Evolutionary conservation across 1,139 yeast species (phyloP).

Genomic region (Geotrichum restrictum): DNA sequence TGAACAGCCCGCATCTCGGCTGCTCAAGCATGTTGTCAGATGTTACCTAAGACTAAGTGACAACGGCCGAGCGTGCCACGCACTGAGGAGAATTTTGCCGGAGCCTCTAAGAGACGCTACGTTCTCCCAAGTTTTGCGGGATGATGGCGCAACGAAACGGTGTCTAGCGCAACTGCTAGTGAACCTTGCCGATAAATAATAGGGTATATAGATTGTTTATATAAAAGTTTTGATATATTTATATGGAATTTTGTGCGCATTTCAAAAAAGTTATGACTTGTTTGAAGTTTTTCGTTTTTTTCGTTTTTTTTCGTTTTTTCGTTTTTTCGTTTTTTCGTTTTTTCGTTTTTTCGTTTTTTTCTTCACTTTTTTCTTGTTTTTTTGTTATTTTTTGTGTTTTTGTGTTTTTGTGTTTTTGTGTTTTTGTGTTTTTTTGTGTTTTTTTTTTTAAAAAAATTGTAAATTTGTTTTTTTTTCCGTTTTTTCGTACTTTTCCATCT

Average conservation of each 20-base stretch:
- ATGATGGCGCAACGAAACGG: slow-evolving; percentile 83
- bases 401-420: too few species aligned
- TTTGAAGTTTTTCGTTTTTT: too few species aligned
- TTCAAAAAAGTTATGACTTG: too few species aligned
- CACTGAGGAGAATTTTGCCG: slow-evolving; percentile 78
- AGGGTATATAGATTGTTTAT: too few species aligned
- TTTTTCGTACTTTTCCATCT: not conserved
- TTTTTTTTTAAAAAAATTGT: not conserved
- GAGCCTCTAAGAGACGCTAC: slow-evolving; percentile 90
- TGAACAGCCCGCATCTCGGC: slow-evolving; percentile 46
- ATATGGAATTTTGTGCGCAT: too few species aligned
- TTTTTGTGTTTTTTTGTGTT: not conserved
- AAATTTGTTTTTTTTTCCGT: not conserved
- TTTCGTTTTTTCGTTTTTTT: too few species aligned
- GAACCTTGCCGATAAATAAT: slow-evolving; percentile 48
- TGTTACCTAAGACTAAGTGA: slow-evolving; percentile 69
- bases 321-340: too few species aligned
- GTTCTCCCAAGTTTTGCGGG: slow-evolving; percentile 70
- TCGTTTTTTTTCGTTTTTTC: too few species aligned
- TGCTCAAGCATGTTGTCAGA: slow-evolving; percentile 87
- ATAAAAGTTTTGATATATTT: too few species aligned
- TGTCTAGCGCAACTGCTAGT: slow-evolving; percentile 79
- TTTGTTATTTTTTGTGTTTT: too few species aligned
- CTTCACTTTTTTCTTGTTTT: too few species aligned
- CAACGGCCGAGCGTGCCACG: slow-evolving; percentile 84